phyloP scores from a whole-genome alignment of 2,329 filamentous ascomycete genomes.

The Juglanconis oblonga region DNA sequence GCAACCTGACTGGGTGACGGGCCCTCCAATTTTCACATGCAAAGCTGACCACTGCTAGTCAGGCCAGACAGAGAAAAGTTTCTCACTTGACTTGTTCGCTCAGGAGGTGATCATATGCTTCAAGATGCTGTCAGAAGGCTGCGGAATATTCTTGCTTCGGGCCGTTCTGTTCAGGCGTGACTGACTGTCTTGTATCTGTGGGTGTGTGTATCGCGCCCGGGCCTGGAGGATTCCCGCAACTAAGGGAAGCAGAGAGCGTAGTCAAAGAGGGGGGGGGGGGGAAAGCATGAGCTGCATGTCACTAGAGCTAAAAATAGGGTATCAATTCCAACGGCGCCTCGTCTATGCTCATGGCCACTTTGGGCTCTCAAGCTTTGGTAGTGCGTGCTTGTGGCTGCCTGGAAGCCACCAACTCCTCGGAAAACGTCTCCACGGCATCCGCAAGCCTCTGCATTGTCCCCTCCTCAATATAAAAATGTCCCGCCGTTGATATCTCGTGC shows the following conservation, averaged over 20 bases:
- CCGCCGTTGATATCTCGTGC: slow-evolving; percentile 44
- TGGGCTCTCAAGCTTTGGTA: not conserved
- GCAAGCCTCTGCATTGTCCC: slow-evolving; percentile 34
- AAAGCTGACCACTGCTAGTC: not conserved
- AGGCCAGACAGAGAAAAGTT: not conserved
- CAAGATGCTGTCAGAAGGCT: not conserved
- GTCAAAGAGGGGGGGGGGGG: too few relatives aligned
- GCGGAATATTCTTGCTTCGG: not conserved
- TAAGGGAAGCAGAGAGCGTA: too few relatives aligned
- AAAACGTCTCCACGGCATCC: slow-evolving; percentile 30
- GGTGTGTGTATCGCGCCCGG: not conserved
- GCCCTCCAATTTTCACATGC: not conserved
- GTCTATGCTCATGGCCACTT: not conserved
- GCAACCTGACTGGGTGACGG: not conserved
- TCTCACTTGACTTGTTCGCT: not conserved
- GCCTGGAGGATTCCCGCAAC: too few relatives aligned
- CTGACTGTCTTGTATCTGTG: not conserved
- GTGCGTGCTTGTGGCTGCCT: not conserved
- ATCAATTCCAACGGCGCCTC: not conserved
- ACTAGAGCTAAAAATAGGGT: slow-evolving; percentile 1
- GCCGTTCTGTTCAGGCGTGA: not conserved
- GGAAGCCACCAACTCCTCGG: slow-evolving; percentile 21
- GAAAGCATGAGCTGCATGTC: too few relatives aligned
- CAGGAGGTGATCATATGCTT: not conserved
- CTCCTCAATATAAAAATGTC: slow-evolving; percentile 53